Evolutionary conservation across 805 yeast genomes (phyloP).

Genomic region (Lipomyces kockii): DNA sequence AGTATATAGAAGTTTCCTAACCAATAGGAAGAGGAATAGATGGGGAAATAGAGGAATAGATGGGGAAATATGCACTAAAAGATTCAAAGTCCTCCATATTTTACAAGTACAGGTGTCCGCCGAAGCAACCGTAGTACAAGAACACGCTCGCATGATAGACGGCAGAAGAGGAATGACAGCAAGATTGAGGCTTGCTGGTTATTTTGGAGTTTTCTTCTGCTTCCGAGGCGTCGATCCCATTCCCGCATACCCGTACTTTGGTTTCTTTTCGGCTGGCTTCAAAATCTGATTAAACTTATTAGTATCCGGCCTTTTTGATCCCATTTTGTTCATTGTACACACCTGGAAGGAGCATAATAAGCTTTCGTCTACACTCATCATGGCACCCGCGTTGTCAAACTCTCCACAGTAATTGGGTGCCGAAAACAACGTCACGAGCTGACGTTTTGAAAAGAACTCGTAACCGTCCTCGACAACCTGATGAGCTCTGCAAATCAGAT

Average conservation of each 20-base stretch:
- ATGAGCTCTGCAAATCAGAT: slow-evolving; percentile 96
- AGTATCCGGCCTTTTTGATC: neutral
- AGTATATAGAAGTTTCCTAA: slow-evolving; percentile 13
- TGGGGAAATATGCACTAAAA: neutral
- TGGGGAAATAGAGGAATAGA: slow-evolving; percentile 1
- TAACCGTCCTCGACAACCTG: slow-evolving; percentile 99
- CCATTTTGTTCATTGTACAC: neutral
- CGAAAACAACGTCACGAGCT: slow-evolving; percentile 89
- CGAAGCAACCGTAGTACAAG: neutral
- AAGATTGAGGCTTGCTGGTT: neutral
- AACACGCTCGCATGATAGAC: neutral
- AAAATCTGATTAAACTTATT: slow-evolving; percentile 63
- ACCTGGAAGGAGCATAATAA: slow-evolving; percentile 80
- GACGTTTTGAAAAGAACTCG: slow-evolving; percentile 95
- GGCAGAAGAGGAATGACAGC: neutral
- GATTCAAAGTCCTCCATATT: neutral
- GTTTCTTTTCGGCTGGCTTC: slow-evolving; percentile 97
- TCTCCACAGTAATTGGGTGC: slow-evolving; percentile 98
- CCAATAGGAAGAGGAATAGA: slow-evolving; percentile 10
- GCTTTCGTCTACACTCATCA: slow-evolving; percentile 99
- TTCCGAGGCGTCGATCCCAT: slow-evolving; percentile 41
- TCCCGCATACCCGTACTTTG: slow-evolving; percentile 56
- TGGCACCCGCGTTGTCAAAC: slow-evolving; percentile 98
- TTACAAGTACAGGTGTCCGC: neutral
- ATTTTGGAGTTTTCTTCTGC: slow-evolving; percentile 32